Percentiles rank a stretch among this genome's conserved stretches.
Evolutionary conservation across 257 asterid genomes (phyloP).

Genomic region (Rauvolfia tetraphylla): DNA sequence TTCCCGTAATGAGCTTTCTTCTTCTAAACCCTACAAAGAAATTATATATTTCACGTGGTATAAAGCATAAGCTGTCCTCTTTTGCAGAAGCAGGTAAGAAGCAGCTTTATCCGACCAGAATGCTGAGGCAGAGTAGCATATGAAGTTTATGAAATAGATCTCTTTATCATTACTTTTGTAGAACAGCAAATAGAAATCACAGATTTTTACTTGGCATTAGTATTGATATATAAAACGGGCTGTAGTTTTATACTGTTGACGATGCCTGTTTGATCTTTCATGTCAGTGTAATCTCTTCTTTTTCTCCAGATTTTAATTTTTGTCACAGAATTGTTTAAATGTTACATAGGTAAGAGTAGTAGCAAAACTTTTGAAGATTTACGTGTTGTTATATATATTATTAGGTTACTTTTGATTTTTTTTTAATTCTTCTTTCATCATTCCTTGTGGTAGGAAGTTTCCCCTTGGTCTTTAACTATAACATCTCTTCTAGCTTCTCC

Average conservation of each 20-base stretch:
- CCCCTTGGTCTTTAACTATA: too few species aligned
- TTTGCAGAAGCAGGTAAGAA: too few species aligned
- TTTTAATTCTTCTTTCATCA: not conserved
- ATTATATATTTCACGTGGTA: not conserved
- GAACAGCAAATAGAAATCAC: not conserved
- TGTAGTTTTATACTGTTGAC: not conserved
- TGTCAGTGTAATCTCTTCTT: not conserved
- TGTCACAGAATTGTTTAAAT: not conserved
- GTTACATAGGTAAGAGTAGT: not conserved
- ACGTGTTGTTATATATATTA: not conserved
- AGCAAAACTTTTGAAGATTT: slow-evolving; percentile 1
- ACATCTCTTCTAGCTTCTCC: too few species aligned
- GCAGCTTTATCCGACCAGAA: not conserved
- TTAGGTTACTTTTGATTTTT: not conserved
- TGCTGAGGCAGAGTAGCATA: not conserved
- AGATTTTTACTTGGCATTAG: not conserved
- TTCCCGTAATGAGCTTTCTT: not conserved
- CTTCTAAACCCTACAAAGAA: not conserved
- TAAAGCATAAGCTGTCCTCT: not conserved
- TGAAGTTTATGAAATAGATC: not conserved
- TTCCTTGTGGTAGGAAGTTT: not conserved
- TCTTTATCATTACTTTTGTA: not conserved
- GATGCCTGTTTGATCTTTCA: not conserved
- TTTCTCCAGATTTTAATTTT: too few species aligned
- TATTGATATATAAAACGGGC: not conserved